Base-by-base conservation (phyloP, 371 early-diverging fungal species). In the Mortierella sp. region DNA sequence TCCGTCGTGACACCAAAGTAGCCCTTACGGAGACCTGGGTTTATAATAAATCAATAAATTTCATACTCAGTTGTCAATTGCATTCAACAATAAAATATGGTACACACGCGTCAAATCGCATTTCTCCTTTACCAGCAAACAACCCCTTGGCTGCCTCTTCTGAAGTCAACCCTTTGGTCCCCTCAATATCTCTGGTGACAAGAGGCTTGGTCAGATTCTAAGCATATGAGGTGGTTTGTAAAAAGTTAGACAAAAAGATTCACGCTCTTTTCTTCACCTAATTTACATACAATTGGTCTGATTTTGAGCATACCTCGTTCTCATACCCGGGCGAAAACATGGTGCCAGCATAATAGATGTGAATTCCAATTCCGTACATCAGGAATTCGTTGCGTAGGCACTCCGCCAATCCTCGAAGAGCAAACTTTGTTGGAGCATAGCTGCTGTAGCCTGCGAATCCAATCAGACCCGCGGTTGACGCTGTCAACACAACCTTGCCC, bases 371-470 rank as follows among this genome's bases (percentile, higher is more conserved):
- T 1, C 83, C 87, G 61, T 92, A 89, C 58, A 87, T 84, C 52
- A 88, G 83, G 32, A 96, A 78, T 77, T 98, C 98, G 63, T 90
- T 88, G 5, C 95, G 88, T 21, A 96, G 84, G 0, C 87, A 82
- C 67, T 94, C 92, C 3, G 94, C 94, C 67, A 96, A 83, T 36
- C 94, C 95, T 68, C 93, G 90, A 15, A 97, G 73, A 47, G 97
- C 97, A 70, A 86, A 90, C 73, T 98, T 98, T 28, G 95, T 88
- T 11, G 97, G 95, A 3, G 93, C 70, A 81, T 98, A 98, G n/a
- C 91, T 86, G 19, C 91, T 67, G 69, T 92, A 97, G 15, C 98
- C 98, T 53, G 90, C 87, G 81, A 97, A 92, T 16, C 93, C 92
- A 33, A 94, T 68, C 62, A 96, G 72, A 22, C 94, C 93, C 24